phyloP scores from a whole-genome alignment of 148 eudicot genomes.

The Chenopodium berlandieri region DNA sequence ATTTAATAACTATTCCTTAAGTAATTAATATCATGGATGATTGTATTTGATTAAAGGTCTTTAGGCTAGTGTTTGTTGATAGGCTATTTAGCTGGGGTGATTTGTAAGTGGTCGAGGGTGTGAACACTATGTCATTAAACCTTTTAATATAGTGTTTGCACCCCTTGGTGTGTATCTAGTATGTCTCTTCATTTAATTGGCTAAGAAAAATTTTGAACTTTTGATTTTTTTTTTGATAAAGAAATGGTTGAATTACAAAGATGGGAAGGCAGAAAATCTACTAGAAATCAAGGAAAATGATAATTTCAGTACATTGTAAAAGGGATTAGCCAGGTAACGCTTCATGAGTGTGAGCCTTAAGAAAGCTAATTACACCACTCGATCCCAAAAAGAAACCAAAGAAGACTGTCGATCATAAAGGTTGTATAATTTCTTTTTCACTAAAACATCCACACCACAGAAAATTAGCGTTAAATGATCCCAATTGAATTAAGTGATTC shows the following conservation, averaged over 20 bases:
- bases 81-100: neutral
- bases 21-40: neutral
- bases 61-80: neutral
- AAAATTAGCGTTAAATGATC: neutral
- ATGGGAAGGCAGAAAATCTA: neutral
- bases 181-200: neutral
- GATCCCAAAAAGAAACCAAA: neutral
- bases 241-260: neutral
- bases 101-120: neutral
- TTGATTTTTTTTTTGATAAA: neutral
- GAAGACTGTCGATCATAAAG: neutral
- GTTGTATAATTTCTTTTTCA: neutral
- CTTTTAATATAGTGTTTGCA: neutral
- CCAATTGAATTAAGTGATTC: too few species aligned
- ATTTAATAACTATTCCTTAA: neutral
- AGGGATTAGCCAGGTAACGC: too few species aligned
- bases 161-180: neutral
- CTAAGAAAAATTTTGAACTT: neutral
- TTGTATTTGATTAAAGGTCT: neutral
- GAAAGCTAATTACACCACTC: too few species aligned
- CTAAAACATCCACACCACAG: neutral
- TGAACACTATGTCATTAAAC: neutral
- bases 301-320: too few species aligned
- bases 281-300: neutral
- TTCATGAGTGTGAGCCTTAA: too few species aligned